Evolutionary conservation across 1,139 yeast species (phyloP), one percentile per base, ranked within the genome.

Genomic region (Yamadazyma dushanensis): DNA sequence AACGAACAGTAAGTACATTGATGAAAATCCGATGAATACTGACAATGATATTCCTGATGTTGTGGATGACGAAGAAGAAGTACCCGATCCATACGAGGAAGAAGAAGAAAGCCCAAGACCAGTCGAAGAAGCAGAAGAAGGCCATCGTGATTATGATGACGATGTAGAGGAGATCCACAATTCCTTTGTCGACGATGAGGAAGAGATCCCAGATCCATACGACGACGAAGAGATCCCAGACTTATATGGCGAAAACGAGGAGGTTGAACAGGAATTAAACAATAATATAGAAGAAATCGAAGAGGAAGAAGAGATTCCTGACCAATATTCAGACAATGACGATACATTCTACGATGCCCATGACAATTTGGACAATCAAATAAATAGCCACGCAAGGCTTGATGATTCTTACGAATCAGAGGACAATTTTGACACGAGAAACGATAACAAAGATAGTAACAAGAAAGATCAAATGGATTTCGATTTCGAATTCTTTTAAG

Each of bases 401-500:
- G 16, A 23, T 11, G 29, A 24, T 16, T 25, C 27, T 4, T 25
- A 15, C 10, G 27, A 25, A 16, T 24, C n/a, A 10, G 32, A 31
- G n/a, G 23, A 32, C 8, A 19, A 27, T 17, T 16, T 26, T 15
- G 31, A 32, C 9, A 27, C 19, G n/a, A 28, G 26, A 16, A 31
- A 34, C 2, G 31, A 31, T 8, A 31, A 17, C 9, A 37, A 32
- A 16, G 37, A 31, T 2, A 26, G 29, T 19, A 26, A 43, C 35
- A 34, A 31, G 35, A 32, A 36, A 10, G 38, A 44, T 31, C 43
- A 45, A 53, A 44, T 58, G 44, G 66, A 62, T 23, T 56, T 63
- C 35, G 69, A 63, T 23, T 63, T 59, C 41, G 66, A 62, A 34
- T 56, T 57, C 33, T 54, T 57, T 7, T 55, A 42, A 31, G 16